These are phyloP conservation scores for Volvox africanus DNA, from an alignment of 139 green algal species.

Conservation along the genomic window DNA sequence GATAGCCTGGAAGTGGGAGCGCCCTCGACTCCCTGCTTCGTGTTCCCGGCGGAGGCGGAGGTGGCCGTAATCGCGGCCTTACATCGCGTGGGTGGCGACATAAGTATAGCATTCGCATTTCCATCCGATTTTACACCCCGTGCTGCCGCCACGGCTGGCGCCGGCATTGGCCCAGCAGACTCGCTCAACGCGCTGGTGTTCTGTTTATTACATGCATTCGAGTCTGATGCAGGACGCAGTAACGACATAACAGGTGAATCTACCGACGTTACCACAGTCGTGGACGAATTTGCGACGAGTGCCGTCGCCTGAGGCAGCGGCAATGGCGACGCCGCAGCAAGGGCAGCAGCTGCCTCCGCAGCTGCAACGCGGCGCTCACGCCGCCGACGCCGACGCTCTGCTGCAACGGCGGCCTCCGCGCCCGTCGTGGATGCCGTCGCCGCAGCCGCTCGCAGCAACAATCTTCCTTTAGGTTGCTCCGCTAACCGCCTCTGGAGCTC, in stretches of 20 bases:
- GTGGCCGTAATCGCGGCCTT: no score
- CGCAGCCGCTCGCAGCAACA: conserved; percentile 40
- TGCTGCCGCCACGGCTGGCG: not conserved
- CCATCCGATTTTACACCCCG: no score
- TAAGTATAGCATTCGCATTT: not conserved
- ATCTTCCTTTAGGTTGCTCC: not conserved
- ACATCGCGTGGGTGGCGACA: not conserved
- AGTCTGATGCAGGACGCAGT: no score
- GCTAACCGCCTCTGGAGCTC: conserved; percentile 56
- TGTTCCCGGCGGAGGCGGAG: no score
- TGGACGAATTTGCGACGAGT: not conserved
- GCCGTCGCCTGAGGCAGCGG: not conserved
- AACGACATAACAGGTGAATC: not conserved
- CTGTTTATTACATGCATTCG: not conserved
- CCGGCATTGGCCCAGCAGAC: no score
- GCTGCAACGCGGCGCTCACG: not conserved
- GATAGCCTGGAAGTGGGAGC: no score
- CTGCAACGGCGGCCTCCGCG: not conserved
- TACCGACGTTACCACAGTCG: not conserved
- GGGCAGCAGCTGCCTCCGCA: not conserved
- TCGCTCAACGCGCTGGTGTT: not conserved
- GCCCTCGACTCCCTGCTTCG: not conserved
- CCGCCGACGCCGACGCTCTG: not conserved
- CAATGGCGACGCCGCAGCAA: not conserved
- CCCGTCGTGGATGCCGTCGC: not conserved